Evolutionary conservation across 805 yeast species (phyloP).

Genomic region (Tetrapisispora phaffii): DNA sequence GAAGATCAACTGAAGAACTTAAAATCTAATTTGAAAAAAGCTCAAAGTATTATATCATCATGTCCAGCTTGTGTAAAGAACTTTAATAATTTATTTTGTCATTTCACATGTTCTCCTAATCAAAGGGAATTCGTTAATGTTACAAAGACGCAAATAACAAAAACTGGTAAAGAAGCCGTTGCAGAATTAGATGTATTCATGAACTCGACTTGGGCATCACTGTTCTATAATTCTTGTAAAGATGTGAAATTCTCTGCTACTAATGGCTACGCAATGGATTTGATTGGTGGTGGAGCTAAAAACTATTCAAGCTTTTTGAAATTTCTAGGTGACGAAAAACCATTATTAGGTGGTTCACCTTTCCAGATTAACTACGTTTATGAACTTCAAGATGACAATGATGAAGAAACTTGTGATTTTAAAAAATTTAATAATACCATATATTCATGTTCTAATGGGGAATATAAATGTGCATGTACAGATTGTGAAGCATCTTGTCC

Average conservation of each 20-base stretch:
- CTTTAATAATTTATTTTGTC: conserved; percentile 74
- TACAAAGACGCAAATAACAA: conserved; percentile 34
- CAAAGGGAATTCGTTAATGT: conserved; percentile 70
- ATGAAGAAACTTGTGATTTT: conserved; percentile 9
- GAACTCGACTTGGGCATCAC: conserved; percentile 47
- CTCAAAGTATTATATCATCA: conserved; percentile 71
- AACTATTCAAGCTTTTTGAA: conserved; percentile 64
- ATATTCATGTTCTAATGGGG: conserved; percentile 48
- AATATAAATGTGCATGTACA: conserved; percentile 76
- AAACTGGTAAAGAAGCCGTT: conserved; percentile 48
- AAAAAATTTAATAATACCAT: conserved; percentile 14
- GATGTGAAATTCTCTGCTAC: conserved; percentile 88
- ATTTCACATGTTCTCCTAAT: conserved; percentile 81
- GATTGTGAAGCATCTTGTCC: conserved; percentile 86
- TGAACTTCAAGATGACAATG: conserved; percentile 18
- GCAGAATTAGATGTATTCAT: conserved; percentile 60
- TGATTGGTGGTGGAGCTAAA: conserved; percentile 94
- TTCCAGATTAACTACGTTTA: conserved; percentile 78
- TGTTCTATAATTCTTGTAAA: conserved; percentile 75
- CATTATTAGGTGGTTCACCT: conserved; percentile 89
- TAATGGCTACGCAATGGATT: conserved; percentile 92
- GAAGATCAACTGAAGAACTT: conserved; percentile 48
- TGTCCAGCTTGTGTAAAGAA: conserved; percentile 91
- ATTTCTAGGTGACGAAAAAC: conserved; percentile 91
- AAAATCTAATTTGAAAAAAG: conserved; percentile 55